These are phyloP conservation scores for Rachicladosporium sp. DNA, from an alignment of 2,329 filamentous ascomycete species.

Conservation along the genomic window DNA sequence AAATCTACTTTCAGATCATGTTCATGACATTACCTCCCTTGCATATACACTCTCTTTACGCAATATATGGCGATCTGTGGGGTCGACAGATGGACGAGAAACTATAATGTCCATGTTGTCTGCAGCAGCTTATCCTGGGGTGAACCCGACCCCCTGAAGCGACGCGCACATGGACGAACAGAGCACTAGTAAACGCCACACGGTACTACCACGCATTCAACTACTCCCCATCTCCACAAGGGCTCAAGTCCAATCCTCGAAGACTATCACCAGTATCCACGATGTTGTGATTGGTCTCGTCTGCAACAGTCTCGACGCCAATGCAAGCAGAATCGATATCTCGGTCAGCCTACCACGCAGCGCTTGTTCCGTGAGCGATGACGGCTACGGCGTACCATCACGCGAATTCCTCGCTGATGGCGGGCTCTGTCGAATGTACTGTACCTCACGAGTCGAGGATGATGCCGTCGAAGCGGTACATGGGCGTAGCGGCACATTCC, in stretches of 20 bases:
- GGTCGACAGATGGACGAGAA: too few species aligned
- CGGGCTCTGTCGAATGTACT: conserved; percentile 53
- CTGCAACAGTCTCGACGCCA: conserved; percentile 75
- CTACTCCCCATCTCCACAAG: too few species aligned
- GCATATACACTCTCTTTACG: too few species aligned
- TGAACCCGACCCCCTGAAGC: too few species aligned
- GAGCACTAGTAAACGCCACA: too few species aligned
- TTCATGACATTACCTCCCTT: too few species aligned
- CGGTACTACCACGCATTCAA: too few species aligned
- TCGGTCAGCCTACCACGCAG: conserved; percentile 64
- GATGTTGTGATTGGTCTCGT: conserved; percentile 59
- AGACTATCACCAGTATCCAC: conserved; percentile 62
- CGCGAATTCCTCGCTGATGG: conserved; percentile 59
- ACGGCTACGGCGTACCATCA: conserved; percentile 66
- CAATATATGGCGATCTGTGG: too few species aligned
- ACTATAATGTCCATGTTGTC: too few species aligned
- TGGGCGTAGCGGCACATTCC: conserved; percentile 60
- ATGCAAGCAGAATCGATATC: conserved; percentile 55
- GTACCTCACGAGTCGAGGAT: conserved; percentile 58
- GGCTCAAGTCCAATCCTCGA: conserved; percentile 71
- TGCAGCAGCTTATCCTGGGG: too few species aligned
- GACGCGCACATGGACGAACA: too few species aligned
- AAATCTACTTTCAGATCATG: too few species aligned
- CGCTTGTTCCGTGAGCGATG: conserved; percentile 68
- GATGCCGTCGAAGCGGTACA: conserved; percentile 37